Evolutionary conservation across 805 yeast species (phyloP).

Genomic region (Monosporozyma servazzii): DNA sequence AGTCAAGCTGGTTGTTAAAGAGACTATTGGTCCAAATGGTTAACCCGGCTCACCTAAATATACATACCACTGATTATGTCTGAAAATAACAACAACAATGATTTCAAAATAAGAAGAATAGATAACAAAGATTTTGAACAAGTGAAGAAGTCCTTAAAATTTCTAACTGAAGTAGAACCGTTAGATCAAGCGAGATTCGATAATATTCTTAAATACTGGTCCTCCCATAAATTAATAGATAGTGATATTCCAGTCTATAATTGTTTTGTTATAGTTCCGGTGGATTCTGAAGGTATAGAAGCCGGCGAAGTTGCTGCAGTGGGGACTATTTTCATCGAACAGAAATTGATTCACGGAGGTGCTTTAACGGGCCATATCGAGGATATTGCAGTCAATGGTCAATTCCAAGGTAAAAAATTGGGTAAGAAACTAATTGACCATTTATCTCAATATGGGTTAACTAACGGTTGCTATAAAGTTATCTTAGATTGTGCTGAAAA

Average conservation of each 20-base stretch:
- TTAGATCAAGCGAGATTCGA: constrained; percentile 44
- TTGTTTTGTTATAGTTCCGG: constrained; percentile 58
- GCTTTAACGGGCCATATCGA: constrained; percentile 91
- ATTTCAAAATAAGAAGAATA: constrained; percentile 56
- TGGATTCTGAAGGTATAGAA: constrained; percentile 32
- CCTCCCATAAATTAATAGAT: constrained; percentile 21
- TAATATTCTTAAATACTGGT: constrained; percentile 52
- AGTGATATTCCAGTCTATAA: constrained; percentile 40
- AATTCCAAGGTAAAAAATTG: constrained; percentile 75
- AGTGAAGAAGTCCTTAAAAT: constrained; percentile 53
- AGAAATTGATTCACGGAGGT: constrained; percentile 73
- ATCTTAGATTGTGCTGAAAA: constrained; percentile 82
- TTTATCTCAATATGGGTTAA: constrained; percentile 50
- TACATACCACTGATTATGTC: not conserved
- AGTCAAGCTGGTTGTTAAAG: not conserved
- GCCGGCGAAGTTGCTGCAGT: constrained; percentile 60
- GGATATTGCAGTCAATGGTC: constrained; percentile 71
- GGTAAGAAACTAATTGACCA: constrained; percentile 60
- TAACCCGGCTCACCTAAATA: not conserved
- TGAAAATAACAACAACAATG: constrained; percentile 17
- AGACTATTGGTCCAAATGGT: not conserved
- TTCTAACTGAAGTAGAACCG: constrained; percentile 76
- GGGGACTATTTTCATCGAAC: constrained; percentile 74
- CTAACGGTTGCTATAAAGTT: constrained; percentile 72
- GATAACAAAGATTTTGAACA: constrained; percentile 46